Percentiles rank a stretch among this genome's conserved stretches.
Evolutionary conservation across 176 grass and related monocot genomes (phyloP).

Genomic region (Rhynchospora pubera): DNA sequence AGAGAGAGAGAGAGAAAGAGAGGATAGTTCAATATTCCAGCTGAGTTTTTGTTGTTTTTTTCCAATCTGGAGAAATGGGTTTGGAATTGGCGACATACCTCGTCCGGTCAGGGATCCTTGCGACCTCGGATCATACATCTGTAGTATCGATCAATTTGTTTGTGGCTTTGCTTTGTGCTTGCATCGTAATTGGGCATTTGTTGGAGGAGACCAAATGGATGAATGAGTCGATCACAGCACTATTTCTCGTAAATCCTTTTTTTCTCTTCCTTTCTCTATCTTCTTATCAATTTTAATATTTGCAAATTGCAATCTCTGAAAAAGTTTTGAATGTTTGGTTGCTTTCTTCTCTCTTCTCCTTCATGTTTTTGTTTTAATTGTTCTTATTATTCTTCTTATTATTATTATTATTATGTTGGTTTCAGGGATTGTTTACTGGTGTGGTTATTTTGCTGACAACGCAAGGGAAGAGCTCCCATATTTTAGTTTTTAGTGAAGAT

Average conservation of each 20-base stretch:
- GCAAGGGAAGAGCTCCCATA: constrained; percentile 82
- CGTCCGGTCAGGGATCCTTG: constrained; percentile 36
- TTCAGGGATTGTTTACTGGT: constrained; percentile 80
- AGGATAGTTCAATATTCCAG: neutral
- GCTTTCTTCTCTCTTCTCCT: neutral
- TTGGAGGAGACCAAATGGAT: constrained; percentile 92
- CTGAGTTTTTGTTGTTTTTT: neutral
- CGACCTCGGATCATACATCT: constrained; percentile 71
- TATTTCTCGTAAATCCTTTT: constrained; percentile 56
- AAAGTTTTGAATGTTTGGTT: neutral
- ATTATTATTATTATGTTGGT: neutral
- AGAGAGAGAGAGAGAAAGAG: too few species aligned
- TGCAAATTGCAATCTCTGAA: neutral
- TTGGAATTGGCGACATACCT: constrained; percentile 37
- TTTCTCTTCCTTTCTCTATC: neutral
- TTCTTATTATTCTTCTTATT: neutral
- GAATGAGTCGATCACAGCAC: constrained; percentile 91
- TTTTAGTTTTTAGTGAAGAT: constrained; percentile 97
- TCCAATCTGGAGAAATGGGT: constrained; percentile 40
- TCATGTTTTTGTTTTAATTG: neutral
- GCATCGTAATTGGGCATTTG: constrained; percentile 93
- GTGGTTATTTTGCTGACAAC: constrained; percentile 79
- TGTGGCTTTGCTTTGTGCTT: constrained; percentile 66
- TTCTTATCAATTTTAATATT: neutral
- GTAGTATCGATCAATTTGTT: constrained; percentile 96